Evolutionary conservation across 192 early-diverging fungal species (phyloP).

Genomic region (Entrophospora sp.): DNA sequence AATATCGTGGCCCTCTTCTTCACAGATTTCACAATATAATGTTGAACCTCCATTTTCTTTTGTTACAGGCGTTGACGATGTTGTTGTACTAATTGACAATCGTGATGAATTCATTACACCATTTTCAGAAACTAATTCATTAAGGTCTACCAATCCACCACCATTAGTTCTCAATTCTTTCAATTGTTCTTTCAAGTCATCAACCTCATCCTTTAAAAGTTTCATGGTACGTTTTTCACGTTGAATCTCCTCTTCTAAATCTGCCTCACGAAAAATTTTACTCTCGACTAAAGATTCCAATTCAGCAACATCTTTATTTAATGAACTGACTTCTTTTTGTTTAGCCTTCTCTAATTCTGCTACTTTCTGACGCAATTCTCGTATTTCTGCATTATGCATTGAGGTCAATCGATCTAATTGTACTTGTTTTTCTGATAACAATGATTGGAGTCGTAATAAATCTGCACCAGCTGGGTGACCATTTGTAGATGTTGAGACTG

Average conservation of each 20-base stretch:
- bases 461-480: slow-evolving; percentile 19
- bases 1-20: slow-evolving; percentile 51
- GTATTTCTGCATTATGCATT: slow-evolving; percentile 43
- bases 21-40: slow-evolving; percentile 62
- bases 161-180: slow-evolving; percentile 26
- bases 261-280: slow-evolving; percentile 64
- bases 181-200: slow-evolving; percentile 44
- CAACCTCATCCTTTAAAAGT: slow-evolving; percentile 37
- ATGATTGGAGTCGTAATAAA: slow-evolving; percentile 25
- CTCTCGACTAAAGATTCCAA: slow-evolving; percentile 64
- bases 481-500: too few species aligned
- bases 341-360: slow-evolving; percentile 50
- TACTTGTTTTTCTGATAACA: slow-evolving; percentile 35
- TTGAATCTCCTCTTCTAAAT: slow-evolving; percentile 53
- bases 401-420: slow-evolving; percentile 36
- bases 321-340: slow-evolving; percentile 44
- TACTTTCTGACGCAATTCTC: slow-evolving; percentile 38
- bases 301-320: slow-evolving; percentile 58
- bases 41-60: neutral
- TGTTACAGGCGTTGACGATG: neutral
- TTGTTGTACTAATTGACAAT: too few species aligned
- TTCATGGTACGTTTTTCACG: slow-evolving; percentile 34
- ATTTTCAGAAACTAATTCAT: neutral
- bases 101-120: too few species aligned
- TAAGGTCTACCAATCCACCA: neutral